Conservation (phyloP, 1,284 basidiomycete species). For the Ganoderma lingzhi region DNA sequence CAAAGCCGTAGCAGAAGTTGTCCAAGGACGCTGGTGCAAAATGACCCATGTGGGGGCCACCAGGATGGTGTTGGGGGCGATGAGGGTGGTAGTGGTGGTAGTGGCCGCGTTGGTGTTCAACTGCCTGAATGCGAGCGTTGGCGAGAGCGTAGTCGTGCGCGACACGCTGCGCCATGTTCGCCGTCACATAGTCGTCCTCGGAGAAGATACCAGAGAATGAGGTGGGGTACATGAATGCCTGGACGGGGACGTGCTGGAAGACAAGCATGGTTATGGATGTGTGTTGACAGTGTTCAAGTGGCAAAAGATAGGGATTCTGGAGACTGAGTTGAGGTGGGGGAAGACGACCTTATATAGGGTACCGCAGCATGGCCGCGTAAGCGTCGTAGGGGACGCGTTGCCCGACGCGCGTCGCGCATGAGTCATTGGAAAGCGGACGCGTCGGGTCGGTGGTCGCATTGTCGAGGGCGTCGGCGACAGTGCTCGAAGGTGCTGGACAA, state of each 20-base stretch:
- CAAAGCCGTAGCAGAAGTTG: not conserved
- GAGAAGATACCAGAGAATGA: constrained; percentile 12
- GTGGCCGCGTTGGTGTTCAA: constrained; percentile 21
- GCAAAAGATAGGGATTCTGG: not conserved
- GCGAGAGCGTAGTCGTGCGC: constrained; percentile 32
- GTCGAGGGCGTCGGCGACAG: not conserved
- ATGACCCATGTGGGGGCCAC: too few relatives aligned
- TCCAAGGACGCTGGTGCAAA: not conserved
- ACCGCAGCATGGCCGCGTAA: constrained; percentile 17
- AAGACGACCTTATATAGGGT: constrained; percentile 21
- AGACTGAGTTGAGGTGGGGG: not conserved
- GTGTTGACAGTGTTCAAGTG: constrained; percentile 2
- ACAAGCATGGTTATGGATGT: constrained; percentile 32
- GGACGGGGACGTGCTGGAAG: constrained; percentile 29
- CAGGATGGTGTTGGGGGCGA: not conserved
- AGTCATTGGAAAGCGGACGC: constrained; percentile 20
- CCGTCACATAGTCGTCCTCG: constrained; percentile 22
- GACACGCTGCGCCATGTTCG: constrained; percentile 23
- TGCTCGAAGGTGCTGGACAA: constrained; percentile 10
- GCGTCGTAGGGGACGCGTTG: constrained; percentile 20
- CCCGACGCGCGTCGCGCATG: constrained; percentile 30
- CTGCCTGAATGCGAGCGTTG: constrained; percentile 28
- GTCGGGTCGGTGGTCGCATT: not conserved
- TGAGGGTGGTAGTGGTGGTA: constrained; percentile 9
- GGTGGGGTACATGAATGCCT: constrained; percentile 9